A percentile compares a stretch with the other conserved stretches of the same genome.
phyloP scores from a whole-genome alignment of 306 rosid genomes.

The Cyclanthera cordifolia region DNA sequence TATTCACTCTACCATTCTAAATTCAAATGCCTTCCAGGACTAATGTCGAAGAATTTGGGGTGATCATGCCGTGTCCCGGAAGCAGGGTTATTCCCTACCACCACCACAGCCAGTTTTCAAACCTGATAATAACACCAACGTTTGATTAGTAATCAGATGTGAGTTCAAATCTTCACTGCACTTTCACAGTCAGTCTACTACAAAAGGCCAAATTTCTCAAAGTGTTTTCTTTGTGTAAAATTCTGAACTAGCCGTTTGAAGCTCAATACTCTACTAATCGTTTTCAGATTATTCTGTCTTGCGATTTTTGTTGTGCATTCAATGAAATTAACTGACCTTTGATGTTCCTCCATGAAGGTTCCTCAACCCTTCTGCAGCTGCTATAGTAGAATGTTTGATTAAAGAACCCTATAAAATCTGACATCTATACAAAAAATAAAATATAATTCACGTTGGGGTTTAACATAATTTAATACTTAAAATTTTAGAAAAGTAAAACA shows the following conservation, averaged over 20 bases:
- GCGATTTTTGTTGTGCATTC: not conserved
- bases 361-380: too few relatives aligned
- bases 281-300: not conserved
- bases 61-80: constrained; percentile 59
- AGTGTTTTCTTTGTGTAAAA: not conserved
- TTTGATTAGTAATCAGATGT: constrained; percentile 21
- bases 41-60: constrained; percentile 52
- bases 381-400: not conserved
- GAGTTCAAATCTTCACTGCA: constrained; percentile 2
- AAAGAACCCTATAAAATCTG: not conserved
- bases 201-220: too few relatives aligned
- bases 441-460: not conserved
- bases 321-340: not conserved
- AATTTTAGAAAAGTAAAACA: too few relatives aligned
- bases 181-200: not conserved
- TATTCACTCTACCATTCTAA: too few relatives aligned
- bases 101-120: constrained; percentile 30
- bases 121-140: constrained; percentile 31
- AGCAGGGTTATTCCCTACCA: constrained; percentile 18
- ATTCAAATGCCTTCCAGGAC: not conserved
- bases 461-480: too few relatives aligned
- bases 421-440: not conserved
- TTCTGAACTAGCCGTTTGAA: not conserved
- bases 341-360: too few relatives aligned
- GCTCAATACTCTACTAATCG: not conserved